phyloP scores from a whole-genome alignment of 75 land plant species.

The Cryptomeria japonica region DNA sequence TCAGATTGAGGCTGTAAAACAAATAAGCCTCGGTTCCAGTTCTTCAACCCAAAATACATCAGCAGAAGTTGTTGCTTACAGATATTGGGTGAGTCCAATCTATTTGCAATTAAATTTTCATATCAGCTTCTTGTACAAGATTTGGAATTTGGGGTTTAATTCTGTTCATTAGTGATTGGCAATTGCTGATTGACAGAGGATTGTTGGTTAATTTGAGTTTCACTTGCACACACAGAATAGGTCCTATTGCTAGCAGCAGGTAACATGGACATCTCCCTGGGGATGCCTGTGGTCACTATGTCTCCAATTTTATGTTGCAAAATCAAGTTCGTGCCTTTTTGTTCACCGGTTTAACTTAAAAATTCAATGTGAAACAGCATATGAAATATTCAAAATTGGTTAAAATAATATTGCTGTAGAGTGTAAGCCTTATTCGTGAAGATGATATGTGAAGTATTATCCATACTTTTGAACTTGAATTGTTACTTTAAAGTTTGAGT shows the following conservation, averaged over 20 bases:
- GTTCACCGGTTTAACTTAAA: neutral
- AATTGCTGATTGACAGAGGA: neutral
- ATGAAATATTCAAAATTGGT: neutral
- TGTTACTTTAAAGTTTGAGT: neutral
- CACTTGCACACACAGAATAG: neutral
- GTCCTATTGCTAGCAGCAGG: neutral
- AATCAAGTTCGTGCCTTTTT: neutral
- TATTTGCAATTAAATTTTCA: conserved; percentile 5
- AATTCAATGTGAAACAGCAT: neutral
- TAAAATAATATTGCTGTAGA: neutral
- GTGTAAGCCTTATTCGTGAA: neutral
- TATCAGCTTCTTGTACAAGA: neutral
- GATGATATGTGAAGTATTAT: neutral
- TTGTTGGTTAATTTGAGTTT: neutral
- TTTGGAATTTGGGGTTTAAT: neutral
- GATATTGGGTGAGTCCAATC: conserved; percentile 74
- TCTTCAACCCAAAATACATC: conserved; percentile 41
- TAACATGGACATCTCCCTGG: neutral
- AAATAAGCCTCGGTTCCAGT: conserved; percentile 77
- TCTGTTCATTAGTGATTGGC: neutral
- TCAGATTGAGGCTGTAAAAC: conserved; percentile 78
- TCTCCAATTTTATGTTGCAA: neutral
- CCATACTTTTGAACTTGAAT: neutral
- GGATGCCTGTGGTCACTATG: neutral
- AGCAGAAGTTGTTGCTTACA: conserved; percentile 74